Conservation (phyloP, 805 yeast species). For the Danielia reshetovae region DNA sequence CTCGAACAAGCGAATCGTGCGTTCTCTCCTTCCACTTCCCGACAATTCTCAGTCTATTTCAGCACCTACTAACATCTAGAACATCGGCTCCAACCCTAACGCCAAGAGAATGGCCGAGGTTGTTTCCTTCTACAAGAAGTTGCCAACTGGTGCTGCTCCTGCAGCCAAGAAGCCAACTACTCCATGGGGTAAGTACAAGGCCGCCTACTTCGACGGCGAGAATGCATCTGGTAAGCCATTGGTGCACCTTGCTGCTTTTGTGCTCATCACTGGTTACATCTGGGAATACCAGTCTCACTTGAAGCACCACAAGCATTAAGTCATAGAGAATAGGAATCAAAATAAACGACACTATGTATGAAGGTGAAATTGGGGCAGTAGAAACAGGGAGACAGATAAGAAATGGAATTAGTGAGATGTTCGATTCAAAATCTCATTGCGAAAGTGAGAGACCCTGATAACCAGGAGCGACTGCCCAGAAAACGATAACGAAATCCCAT, state of each 20-base stretch:
- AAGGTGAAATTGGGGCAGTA: no score
- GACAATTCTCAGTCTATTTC: no score
- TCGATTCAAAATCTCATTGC: no score
- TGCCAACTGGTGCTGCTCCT: conserved; percentile 92
- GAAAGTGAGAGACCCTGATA: no score
- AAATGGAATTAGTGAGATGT: no score
- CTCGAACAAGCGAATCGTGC: no score
- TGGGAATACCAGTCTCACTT: conserved; percentile 91
- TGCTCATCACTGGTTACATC: conserved; percentile 78
- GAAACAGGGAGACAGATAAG: no score
- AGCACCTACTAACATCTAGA: conserved; percentile 47
- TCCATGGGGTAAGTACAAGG: conserved; percentile 73
- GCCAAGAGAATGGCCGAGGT: conserved; percentile 96
- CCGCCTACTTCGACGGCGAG: conserved; percentile 79
- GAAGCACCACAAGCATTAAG: conserved; percentile 32
- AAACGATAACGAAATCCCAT: no score
- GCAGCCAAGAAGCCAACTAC: conserved; percentile 62
- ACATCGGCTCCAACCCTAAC: conserved; percentile 91
- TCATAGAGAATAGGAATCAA: neutral
- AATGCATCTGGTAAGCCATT: conserved; percentile 83
- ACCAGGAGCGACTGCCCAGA: no score
- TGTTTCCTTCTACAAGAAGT: conserved; percentile 90
- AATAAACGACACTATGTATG: neutral
- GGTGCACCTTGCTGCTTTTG: conserved; percentile 65
- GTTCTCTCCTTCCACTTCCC: no score